Conservation (phyloP, 257 asterid genomes). For the Thymus mandschuricus region DNA sequence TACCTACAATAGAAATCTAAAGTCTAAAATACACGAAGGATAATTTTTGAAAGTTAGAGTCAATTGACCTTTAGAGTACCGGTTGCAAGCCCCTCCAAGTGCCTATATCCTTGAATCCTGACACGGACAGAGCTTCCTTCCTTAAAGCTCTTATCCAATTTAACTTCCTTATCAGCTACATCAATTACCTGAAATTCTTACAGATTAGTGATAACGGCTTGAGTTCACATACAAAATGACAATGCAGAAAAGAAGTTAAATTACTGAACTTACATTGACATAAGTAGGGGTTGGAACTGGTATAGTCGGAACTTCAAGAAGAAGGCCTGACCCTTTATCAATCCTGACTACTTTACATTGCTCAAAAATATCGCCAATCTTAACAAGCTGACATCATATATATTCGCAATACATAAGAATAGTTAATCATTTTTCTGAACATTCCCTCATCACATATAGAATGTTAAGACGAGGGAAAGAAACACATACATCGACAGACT, state of each 20-base stretch:
- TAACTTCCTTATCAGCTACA: constrained; percentile 79
- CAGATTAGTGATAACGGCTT: constrained; percentile 12
- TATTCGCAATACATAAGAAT: constrained; percentile 30
- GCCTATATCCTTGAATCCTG: constrained; percentile 86
- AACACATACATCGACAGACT: not conserved
- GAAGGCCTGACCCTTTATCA: constrained; percentile 82
- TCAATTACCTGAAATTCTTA: constrained; percentile 61
- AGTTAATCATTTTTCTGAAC: not conserved
- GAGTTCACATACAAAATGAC: constrained; percentile 12
- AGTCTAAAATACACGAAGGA: not conserved
- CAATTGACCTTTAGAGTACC: constrained; percentile 73
- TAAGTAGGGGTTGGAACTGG: constrained; percentile 88
- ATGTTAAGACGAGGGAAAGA: not conserved
- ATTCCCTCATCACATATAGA: not conserved
- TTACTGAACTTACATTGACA: constrained; percentile 70
- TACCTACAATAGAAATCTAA: constrained; percentile 10
- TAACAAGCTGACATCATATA: constrained; percentile 69
- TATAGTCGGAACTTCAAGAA: constrained; percentile 72
- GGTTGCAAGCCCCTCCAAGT: constrained; percentile 92
- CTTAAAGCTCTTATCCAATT: constrained; percentile 77
- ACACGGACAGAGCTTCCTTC: constrained; percentile 80
- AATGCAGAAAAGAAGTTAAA: constrained; percentile 14
- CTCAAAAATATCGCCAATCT: constrained; percentile 84
- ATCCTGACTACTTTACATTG: constrained; percentile 80
- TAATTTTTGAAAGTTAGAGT: constrained; percentile 18